Conservation (phyloP, 2,329 filamentous ascomycete species). For the Diaporthe aspalathi region DNA sequence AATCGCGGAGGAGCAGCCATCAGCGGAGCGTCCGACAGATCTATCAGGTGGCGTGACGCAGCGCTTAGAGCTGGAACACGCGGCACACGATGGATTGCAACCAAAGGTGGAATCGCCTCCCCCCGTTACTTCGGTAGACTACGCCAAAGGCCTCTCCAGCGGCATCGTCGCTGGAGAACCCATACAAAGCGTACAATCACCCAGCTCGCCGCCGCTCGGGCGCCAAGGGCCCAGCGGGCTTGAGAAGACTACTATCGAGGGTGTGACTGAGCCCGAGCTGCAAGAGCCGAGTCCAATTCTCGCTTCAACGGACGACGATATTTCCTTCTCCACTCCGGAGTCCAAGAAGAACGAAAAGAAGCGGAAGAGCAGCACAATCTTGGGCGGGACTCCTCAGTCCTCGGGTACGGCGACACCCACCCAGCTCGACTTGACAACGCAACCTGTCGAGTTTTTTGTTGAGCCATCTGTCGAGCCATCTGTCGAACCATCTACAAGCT, state of each 20-base stretch:
- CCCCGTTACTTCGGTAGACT: not conserved
- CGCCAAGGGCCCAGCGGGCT: not conserved
- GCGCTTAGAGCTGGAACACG: not conserved
- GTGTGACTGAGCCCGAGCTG: conserved; percentile 15
- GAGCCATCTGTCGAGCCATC: not conserved
- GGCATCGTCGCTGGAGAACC: not conserved
- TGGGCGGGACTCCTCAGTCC: conserved; percentile 3
- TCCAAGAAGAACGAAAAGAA: conserved; percentile 50
- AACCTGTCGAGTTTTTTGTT: too few species aligned
- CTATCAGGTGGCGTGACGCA: not conserved
- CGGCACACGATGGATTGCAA: not conserved
- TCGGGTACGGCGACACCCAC: not conserved
- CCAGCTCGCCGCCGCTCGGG: not conserved
- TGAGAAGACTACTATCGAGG: not conserved
- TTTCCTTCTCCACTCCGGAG: conserved; percentile 43
- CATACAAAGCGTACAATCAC: not conserved
- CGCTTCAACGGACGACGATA: conserved; percentile 40
- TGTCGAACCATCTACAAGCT: not conserved
- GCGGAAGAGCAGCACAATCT: conserved; percentile 34
- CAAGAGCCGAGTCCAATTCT: conserved; percentile 39
- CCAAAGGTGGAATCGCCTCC: not conserved
- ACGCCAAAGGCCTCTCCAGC: not conserved
- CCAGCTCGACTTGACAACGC: not conserved
- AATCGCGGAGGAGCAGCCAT: not conserved
- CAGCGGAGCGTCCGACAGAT: not conserved